These are phyloP conservation scores for Aspergillus aculeatinus DNA, from an alignment of 2,329 filamentous ascomycete genomes.

Conservation along the genomic window DNA sequence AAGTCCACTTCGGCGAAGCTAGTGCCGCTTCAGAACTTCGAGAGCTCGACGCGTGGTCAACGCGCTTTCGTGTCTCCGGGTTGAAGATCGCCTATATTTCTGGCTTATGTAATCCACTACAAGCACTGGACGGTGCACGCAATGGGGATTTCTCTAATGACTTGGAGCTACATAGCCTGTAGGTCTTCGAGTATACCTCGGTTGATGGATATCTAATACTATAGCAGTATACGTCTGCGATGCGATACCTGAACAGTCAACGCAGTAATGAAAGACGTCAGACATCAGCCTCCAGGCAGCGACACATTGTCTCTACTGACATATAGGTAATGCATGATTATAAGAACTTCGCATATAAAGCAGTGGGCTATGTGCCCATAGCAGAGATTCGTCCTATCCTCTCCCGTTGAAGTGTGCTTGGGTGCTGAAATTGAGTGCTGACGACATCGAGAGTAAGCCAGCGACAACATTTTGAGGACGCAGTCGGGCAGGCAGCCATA, in stretches of 20 bases:
- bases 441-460: background rate
- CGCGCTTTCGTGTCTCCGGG: conserved; percentile 19
- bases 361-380: background rate
- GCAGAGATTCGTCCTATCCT: background rate
- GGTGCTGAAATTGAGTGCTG: no score
- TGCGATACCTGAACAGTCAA: background rate
- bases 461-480: background rate
- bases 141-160: no score
- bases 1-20: background rate
- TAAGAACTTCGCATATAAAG: background rate
- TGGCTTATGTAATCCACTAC: background rate
- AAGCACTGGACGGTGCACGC: no score
- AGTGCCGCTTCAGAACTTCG: conserved; percentile 16
- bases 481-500: background rate
- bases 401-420: background rate
- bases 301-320: background rate
- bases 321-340: background rate
- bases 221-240: background rate
- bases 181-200: background rate
- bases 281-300: background rate
- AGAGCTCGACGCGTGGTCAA: conserved; percentile 36
- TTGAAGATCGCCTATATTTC: background rate
- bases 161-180: background rate
- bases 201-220: background rate
- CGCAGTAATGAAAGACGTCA: background rate